These are phyloP conservation scores for Phytophthora sp. DNA, from an alignment of 352 stramenopile species.

Conservation along the genomic window DNA sequence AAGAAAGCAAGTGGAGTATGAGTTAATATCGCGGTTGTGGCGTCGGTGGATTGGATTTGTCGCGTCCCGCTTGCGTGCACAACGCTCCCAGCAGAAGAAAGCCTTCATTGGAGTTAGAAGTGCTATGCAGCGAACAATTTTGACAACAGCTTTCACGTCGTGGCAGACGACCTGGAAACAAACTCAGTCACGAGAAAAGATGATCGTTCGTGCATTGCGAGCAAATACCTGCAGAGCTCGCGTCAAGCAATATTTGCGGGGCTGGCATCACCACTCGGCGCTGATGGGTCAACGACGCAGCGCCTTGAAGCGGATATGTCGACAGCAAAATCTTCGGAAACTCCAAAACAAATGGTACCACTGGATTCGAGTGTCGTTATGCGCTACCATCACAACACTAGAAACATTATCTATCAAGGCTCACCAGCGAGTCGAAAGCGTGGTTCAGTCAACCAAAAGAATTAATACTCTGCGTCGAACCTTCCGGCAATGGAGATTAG, in stretches of 20 bases:
- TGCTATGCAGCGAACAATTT: slow-evolving; percentile 11
- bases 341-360: slow-evolving; percentile 14
- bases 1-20: slow-evolving; percentile 5
- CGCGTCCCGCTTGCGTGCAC: slow-evolving; percentile 15
- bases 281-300: slow-evolving; percentile 10
- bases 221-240: neutral
- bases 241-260: slow-evolving; percentile 3
- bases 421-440: slow-evolving; percentile 10
- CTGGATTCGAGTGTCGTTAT: slow-evolving; percentile 13
- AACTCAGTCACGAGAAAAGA: neutral
- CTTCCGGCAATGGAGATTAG: slow-evolving; percentile 9
- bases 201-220: slow-evolving; percentile 4
- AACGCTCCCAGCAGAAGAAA: slow-evolving; percentile 15
- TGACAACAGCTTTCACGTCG: slow-evolving; percentile 21
- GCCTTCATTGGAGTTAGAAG: neutral
- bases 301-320: slow-evolving; percentile 5
- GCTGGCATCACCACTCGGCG: slow-evolving; percentile 8
- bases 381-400: slow-evolving; percentile 1
- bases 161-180: slow-evolving; percentile 16
- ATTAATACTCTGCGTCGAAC: slow-evolving; percentile 6
- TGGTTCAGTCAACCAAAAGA: neutral
- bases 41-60: slow-evolving; percentile 29
- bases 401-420: slow-evolving; percentile 8
- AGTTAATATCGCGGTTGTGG: slow-evolving; percentile 30
- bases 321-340: neutral